A percentile compares a stretch with the other conserved stretches of the same genome.
Conservation (phyloP, 495 filamentous ascomycete genomes). For the Oidiodendron maius region DNA sequence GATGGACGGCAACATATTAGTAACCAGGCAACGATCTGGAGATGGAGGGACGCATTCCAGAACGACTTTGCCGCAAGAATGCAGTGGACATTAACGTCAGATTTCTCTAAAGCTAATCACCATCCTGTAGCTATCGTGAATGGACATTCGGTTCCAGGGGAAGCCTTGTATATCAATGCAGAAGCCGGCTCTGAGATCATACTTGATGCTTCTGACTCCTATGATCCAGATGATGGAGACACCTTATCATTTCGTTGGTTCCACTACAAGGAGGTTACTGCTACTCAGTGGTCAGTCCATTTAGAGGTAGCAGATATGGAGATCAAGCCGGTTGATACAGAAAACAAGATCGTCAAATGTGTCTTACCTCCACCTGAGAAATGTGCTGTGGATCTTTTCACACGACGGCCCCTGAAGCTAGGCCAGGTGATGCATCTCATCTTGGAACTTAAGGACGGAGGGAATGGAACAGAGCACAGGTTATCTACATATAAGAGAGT, state of each 20-base stretch:
- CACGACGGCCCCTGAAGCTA: slow-evolving; percentile 14
- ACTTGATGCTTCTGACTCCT: neutral
- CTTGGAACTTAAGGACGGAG: neutral
- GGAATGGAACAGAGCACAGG: neutral
- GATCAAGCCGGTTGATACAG: neutral
- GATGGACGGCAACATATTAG: slow-evolving; percentile 19
- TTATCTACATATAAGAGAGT: neutral
- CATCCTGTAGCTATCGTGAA: slow-evolving; percentile 2
- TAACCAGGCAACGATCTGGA: slow-evolving; percentile 45
- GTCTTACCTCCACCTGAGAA: slow-evolving; percentile 28
- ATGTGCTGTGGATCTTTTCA: slow-evolving; percentile 29
- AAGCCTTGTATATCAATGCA: neutral
- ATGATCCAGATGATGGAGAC: neutral
- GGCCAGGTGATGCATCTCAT: neutral
- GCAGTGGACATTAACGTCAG: slow-evolving; percentile 34
- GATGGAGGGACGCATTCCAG: slow-evolving; percentile 41
- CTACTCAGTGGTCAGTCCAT: neutral
- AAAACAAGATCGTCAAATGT: slow-evolving; percentile 23
- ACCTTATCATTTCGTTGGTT: neutral
- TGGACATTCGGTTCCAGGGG: neutral
- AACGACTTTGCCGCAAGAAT: slow-evolving; percentile 45
- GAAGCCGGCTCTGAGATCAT: neutral
- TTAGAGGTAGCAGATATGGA: neutral
- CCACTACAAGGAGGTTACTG: neutral
- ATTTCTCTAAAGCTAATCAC: slow-evolving; percentile 32